Base-by-base conservation (phyloP, 768 basidiomycete genomes). In the Termitomyces sp. region DNA sequence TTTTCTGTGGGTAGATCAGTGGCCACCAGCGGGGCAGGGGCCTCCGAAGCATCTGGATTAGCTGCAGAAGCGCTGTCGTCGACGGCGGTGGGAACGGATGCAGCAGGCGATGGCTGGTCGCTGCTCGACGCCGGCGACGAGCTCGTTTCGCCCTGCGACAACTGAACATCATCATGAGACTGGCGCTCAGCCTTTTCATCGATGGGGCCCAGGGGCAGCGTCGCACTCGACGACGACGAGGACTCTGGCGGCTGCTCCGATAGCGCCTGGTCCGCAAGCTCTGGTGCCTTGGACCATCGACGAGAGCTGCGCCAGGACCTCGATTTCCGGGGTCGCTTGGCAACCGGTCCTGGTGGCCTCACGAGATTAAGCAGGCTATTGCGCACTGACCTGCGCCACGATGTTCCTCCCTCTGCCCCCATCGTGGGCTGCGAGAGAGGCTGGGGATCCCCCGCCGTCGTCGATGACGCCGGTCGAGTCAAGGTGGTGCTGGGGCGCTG, bases 341-440 rank as follows among this genome's bases (percentile, higher is more conserved):
- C 47, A 14, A 53, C 32, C 12, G 66, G 61, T 15, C 66, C 63
- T 58, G 64, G 66, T 57, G 74, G 66, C 47, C 69, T 72, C 7
- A 68, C 73, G 43, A 66, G 67, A 63, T 61, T 76, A 60, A 69
- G 62, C 48, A 81, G 67, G 56, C 74, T 77, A 50, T 65, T 76
- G 4, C 77, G 73, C 4, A 78, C 67, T 6, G 72, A 63, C 34
- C 70, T 58, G 10, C 68, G 64, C 25, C 56, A 61, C 53, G 60
- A 67, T 60, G 49, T 65, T 66, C 55, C 57, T 62, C 62, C 40
- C 34, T 61, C 38, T 38, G 56, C 12, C 42, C 42, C 32, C 36
- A 34, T 11, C n/a, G 25, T 60, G 8, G 52, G 37, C 50, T 25
- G 40, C 40, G 43, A 54, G 54, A 51, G 37, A 50, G 54, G 40